phyloP scores from a whole-genome alignment of 2,329 filamentous ascomycete genomes.

The Colletotrichum sp. region DNA sequence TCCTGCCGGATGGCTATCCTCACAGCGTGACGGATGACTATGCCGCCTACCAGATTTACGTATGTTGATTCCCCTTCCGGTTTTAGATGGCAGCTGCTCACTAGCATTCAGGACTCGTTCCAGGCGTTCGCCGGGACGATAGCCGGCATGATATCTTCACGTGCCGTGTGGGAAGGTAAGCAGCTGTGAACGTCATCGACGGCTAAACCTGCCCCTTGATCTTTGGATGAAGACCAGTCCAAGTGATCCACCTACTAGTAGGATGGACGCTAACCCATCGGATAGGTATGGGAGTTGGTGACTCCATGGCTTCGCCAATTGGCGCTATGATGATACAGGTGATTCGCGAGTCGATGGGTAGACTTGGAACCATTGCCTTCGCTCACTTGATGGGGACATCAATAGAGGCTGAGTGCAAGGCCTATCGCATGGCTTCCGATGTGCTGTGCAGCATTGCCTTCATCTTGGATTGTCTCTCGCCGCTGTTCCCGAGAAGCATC shows the following conservation, averaged over 20 bases:
- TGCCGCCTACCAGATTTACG: constrained; percentile 15
- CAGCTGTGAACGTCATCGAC: neutral
- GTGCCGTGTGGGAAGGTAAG: constrained; percentile 18
- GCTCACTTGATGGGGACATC: constrained; percentile 16
- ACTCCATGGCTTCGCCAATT: constrained; percentile 10
- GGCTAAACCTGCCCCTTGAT: neutral
- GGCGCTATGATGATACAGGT: constrained; percentile 18
- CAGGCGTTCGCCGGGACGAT: constrained; percentile 18
- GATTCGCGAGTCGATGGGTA: constrained; percentile 15
- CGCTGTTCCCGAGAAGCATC: neutral
- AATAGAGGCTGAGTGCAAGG: constrained; percentile 18
- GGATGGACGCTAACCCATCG: neutral
- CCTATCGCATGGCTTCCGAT: constrained; percentile 10
- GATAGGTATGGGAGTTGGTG: constrained; percentile 7
- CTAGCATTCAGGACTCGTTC: neutral
- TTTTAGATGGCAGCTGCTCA: neutral
- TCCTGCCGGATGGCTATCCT: constrained; percentile 14
- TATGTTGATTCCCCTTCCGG: neutral
- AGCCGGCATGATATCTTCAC: constrained; percentile 20
- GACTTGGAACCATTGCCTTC: constrained; percentile 13
- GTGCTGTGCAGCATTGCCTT: neutral
- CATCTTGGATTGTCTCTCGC: constrained; percentile 14
- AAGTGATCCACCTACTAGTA: neutral
- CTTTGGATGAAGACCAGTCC: neutral
- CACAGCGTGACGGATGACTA: constrained; percentile 20